Evolutionary conservation across 2,329 filamentous ascomycete genomes (phyloP).

Genomic region (Dothiorella sarmentorum): DNA sequence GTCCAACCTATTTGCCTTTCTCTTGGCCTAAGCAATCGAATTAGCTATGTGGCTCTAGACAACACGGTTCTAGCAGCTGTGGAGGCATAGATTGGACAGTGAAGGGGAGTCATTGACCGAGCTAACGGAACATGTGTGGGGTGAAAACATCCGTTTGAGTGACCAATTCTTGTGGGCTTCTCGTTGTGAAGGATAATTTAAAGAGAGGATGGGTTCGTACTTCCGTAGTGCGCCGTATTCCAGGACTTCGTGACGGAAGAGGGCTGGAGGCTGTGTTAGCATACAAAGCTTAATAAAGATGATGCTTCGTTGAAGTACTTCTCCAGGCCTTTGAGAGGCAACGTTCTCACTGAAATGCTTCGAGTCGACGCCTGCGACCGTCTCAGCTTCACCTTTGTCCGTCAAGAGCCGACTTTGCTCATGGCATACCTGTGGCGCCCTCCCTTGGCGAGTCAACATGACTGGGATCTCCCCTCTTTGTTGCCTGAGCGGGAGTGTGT

Average conservation of each 20-base stretch:
- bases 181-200: background rate
- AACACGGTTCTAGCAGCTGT: too few species aligned
- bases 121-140: too few species aligned
- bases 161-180: too few species aligned
- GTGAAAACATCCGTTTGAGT: too few species aligned
- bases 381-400: background rate
- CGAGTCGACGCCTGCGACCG: conserved; percentile 20
- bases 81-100: too few species aligned
- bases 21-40: background rate
- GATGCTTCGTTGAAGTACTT: background rate
- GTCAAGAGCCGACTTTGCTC: background rate
- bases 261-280: conserved; percentile 1
- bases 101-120: too few species aligned
- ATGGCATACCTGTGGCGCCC: conserved; percentile 29
- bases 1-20: background rate
- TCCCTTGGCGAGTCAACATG: conserved; percentile 27
- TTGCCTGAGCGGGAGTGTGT: conserved; percentile 31
- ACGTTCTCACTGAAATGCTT: conserved; percentile 25
- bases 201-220: background rate
- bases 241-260: conserved; percentile 27
- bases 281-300: too few species aligned
- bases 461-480: conserved; percentile 24
- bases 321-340: conserved; percentile 25
- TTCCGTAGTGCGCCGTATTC: conserved; percentile 32
- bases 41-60: background rate